Base-by-base conservation (phyloP, 1,139 yeast genomes). In the Zhuliangozyma parablackwelliae region DNA sequence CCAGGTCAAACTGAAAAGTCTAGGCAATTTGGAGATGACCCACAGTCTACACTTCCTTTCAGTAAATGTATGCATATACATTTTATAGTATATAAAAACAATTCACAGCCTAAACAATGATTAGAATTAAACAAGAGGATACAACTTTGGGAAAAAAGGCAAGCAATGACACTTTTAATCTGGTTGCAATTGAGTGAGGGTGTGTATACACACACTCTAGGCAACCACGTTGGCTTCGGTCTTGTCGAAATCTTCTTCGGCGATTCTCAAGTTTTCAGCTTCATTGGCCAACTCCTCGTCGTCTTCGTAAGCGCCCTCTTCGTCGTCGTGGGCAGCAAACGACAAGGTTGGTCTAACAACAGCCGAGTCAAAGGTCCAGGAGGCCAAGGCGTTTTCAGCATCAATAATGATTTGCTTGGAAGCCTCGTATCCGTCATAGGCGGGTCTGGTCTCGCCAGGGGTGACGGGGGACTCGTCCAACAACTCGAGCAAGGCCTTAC, bases 361-460 rank as follows among this genome's bases (percentile, higher is more conserved):
- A 50, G 92, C 92, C 40, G 78, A 66, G 57, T 83, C 92, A 53
- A 83, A 75, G 50, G 94, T 84, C 94, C 94, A 84, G 27, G 84
- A 72, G 48, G 85, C 89, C 56, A 84, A 72, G 40, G 94, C 89
- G 48, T 80, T 81, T 69, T 84, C 94, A 52, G 89, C 87, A 57
- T 84, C 94, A 57, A 84, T 80, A 55, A 84, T 83, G 63, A 84
- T 83, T 67, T 84, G 94, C 69, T 83, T 84, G 38, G 90, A 81
- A 39, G 92, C 90, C 63, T 84, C 92, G 60, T 83, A 84, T 50
- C 94, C 94, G 55, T 84, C 94, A 63, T 84, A 84, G 41, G 89
- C 84, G 36, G 89, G 84, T 80, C 92, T 82, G 42, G 89, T 80
- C 68, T 86, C 95, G 69, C 95, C 95, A 41, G 95, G 95, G 48